Conservation (phyloP, 2,329 filamentous ascomycete genomes). For the Diaporthe citrichinensis region DNA sequence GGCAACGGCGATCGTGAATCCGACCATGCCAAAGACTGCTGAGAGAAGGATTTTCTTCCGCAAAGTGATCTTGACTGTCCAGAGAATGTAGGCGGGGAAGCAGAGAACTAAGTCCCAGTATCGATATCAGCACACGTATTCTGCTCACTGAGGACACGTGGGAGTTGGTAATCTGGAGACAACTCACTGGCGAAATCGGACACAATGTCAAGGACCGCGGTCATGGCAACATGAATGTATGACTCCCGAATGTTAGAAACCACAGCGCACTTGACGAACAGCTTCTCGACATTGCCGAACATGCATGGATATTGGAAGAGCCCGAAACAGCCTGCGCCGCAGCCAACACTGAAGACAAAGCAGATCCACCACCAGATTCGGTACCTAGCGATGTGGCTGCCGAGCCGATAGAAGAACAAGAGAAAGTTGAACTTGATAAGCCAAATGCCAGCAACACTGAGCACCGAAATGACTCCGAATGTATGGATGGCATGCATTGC, state of each 20-base stretch:
- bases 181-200: too few relatives aligned
- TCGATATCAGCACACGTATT: background rate
- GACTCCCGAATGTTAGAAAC: too few relatives aligned
- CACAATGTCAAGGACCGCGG: too few relatives aligned
- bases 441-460: conserved; percentile 34
- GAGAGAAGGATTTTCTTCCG: conserved; percentile 42
- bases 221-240: too few relatives aligned
- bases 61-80: conserved; percentile 39
- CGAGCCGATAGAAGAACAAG: conserved; percentile 38
- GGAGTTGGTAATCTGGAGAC: too few relatives aligned
- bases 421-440: conserved; percentile 40
- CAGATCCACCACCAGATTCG: conserved; percentile 42
- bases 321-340: conserved; percentile 32
- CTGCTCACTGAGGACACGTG: background rate
- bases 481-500: conserved; percentile 2
- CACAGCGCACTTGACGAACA: conserved; percentile 13
- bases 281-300: conserved; percentile 36
- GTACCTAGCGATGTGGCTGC: conserved; percentile 11
- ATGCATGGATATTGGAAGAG: conserved; percentile 39
- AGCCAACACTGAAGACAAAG: conserved; percentile 35
- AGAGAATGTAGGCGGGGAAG: conserved; percentile 43
- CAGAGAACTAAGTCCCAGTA: conserved; percentile 36
- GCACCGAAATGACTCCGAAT: conserved; percentile 9
- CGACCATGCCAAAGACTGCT: conserved; percentile 41
- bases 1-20: conserved; percentile 42